These are phyloP conservation scores for Thraustotheca clavata DNA, from an alignment of 352 stramenopile genomes.

Conservation along the genomic window DNA sequence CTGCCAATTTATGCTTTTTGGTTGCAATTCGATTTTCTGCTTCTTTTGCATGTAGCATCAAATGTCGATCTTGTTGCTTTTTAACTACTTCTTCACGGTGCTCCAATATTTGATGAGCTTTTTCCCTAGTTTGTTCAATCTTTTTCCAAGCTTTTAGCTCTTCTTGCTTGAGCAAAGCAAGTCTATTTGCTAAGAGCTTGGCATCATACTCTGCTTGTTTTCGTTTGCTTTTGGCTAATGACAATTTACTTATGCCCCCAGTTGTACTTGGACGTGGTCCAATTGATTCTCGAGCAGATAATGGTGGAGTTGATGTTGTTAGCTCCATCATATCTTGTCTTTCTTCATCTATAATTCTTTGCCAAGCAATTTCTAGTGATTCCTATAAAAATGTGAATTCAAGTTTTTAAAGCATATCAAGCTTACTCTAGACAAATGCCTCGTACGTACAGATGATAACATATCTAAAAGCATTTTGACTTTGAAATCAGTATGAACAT, in stretches of 20 bases:
- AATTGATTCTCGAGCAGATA: neutral
- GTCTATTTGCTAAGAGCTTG: slow-evolving; percentile 63
- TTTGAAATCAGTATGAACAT: slow-evolving; percentile 6
- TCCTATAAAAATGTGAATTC: neutral
- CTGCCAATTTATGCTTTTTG: slow-evolving; percentile 39
- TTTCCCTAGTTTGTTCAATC: slow-evolving; percentile 66
- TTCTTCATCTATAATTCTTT: slow-evolving; percentile 12
- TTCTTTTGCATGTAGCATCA: slow-evolving; percentile 34
- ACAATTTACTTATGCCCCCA: slow-evolving; percentile 4
- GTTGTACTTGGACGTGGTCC: neutral
- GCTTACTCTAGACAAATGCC: neutral
- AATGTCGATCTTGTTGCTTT: slow-evolving; percentile 38
- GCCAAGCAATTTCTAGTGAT: slow-evolving; percentile 14
- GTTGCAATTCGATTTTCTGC: slow-evolving; percentile 38
- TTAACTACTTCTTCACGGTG: slow-evolving; percentile 44
- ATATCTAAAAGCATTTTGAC: slow-evolving; percentile 15
- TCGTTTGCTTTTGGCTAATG: slow-evolving; percentile 41
- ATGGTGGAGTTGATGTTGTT: slow-evolving; percentile 8
- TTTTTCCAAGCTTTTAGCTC: slow-evolving; percentile 72
- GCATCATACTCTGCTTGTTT: slow-evolving; percentile 70
- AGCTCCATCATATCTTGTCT: slow-evolving; percentile 8
- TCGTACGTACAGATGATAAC: neutral
- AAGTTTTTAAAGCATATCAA: neutral
- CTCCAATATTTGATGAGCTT: slow-evolving; percentile 57
- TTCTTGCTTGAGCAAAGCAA: slow-evolving; percentile 59